These are phyloP conservation scores for Kwoniella pini DNA, from an alignment of 768 basidiomycete genomes.

Conservation along the genomic window DNA sequence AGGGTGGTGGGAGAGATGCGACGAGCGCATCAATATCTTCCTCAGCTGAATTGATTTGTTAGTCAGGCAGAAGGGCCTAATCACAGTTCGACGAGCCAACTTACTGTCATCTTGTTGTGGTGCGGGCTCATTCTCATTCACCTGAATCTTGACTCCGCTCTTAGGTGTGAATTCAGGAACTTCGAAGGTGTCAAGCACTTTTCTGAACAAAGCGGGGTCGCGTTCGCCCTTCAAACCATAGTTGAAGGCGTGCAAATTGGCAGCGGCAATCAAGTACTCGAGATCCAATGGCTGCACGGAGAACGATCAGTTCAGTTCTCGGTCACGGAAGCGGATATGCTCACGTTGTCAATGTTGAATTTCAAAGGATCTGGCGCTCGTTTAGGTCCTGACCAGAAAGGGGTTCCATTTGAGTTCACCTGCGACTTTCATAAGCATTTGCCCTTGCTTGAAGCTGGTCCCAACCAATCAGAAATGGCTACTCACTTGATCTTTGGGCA, in stretches of 20 bases:
- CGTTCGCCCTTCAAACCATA: conserved; percentile 91
- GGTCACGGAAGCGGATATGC: conserved; percentile 46
- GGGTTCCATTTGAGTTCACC: conserved; percentile 81
- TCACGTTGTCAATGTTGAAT: conserved; percentile 83
- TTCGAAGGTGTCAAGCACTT: conserved; percentile 75
- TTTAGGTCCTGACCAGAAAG: conserved; percentile 99
- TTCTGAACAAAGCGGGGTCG: conserved; percentile 76
- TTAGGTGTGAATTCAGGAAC: conserved; percentile 92
- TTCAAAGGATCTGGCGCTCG: conserved; percentile 86
- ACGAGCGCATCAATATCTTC: conserved; percentile 61
- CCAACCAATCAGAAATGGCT: not conserved
- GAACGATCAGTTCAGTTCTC: not conserved
- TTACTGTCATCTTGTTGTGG: conserved; percentile 58
- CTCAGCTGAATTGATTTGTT: too few species aligned
- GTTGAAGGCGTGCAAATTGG: conserved; percentile 96
- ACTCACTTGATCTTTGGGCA: conserved; percentile 84
- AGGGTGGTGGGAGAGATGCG: conserved; percentile 78
- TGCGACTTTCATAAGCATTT: conserved; percentile 22
- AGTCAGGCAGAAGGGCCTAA: too few species aligned
- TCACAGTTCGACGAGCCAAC: too few species aligned
- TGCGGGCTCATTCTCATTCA: conserved; percentile 87
- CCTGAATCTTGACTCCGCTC: conserved; percentile 87
- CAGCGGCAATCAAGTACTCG: conserved; percentile 83
- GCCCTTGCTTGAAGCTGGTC: too few species aligned
- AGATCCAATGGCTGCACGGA: conserved; percentile 74